These are phyloP conservation scores for Steccherinum ochraceum DNA, from an alignment of 768 basidiomycete species.

Conservation along the genomic window DNA sequence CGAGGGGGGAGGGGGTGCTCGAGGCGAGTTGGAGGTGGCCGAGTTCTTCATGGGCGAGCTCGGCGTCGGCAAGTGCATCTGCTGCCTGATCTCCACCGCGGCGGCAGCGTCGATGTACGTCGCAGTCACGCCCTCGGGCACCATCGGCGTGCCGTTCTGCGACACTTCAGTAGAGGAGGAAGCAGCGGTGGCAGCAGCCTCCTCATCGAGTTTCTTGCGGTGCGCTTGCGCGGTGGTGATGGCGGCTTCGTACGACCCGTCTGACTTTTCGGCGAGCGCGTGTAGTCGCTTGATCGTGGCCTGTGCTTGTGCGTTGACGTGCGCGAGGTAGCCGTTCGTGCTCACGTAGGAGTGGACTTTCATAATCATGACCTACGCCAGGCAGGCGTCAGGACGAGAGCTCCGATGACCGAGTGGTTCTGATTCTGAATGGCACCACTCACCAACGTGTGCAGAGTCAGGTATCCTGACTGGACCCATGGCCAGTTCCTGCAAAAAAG, in stretches of 20 bases:
- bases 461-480: conserved; percentile 93
- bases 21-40: not conserved
- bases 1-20: not conserved
- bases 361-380: conserved; percentile 75
- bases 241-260: conserved; percentile 61
- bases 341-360: conserved; percentile 94
- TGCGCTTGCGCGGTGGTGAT: conserved; percentile 40
- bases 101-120: conserved; percentile 50
- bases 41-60: conserved; percentile 2
- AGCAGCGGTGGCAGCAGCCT: conserved; percentile 13
- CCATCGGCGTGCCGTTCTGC: conserved; percentile 34
- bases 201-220: conserved; percentile 34
- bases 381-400: not conserved
- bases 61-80: conserved; percentile 28
- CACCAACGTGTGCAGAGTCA: conserved; percentile 81
- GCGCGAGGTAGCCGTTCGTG: conserved; percentile 78
- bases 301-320: conserved; percentile 40
- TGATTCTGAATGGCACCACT: conserved; percentile 18
- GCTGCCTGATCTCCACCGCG: conserved; percentile 48
- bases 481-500: conserved; percentile 90
- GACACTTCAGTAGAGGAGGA: too few relatives aligned
- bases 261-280: conserved; percentile 40
- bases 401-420: not conserved
- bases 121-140: conserved; percentile 39
- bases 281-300: conserved; percentile 38